Evolutionary conservation across 768 basidiomycete genomes (phyloP).

Genomic region (Calocybe indica): DNA sequence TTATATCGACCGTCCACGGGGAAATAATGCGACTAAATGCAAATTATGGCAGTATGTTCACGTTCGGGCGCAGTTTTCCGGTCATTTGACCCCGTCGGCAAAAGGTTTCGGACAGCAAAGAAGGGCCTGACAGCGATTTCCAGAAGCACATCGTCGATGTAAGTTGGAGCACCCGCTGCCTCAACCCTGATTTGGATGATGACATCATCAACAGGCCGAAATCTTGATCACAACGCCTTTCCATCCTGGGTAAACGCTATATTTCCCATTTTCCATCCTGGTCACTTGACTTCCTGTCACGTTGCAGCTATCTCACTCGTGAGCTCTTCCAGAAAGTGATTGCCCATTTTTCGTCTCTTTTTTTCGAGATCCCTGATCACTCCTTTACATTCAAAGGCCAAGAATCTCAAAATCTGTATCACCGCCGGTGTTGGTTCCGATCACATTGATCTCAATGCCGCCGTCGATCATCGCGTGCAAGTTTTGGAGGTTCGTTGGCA

Average conservation of each 20-base stretch:
- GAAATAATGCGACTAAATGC: no score
- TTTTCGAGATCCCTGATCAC: background rate
- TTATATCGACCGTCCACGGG: background rate
- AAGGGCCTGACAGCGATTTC: conserved; percentile 76
- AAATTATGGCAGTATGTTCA: conserved; percentile 3
- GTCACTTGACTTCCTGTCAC: background rate
- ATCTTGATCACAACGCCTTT: conserved; percentile 81
- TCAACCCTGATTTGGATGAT: background rate
- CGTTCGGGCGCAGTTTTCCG: background rate
- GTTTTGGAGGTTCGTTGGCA: conserved; percentile 53
- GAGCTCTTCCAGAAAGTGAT: conserved; percentile 64
- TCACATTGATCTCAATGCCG: conserved; percentile 86
- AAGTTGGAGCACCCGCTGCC: conserved; percentile 19
- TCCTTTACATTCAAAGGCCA: conserved; percentile 43
- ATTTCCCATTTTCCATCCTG: background rate
- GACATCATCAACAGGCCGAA: conserved; percentile 47
- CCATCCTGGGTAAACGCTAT: conserved; percentile 55
- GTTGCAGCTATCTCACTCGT: conserved; percentile 58
- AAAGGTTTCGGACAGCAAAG: conserved; percentile 76
- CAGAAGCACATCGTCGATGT: conserved; percentile 80
- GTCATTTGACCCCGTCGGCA: no score
- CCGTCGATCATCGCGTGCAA: conserved; percentile 73
- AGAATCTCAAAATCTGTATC: conserved; percentile 84
- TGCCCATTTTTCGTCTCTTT: background rate
- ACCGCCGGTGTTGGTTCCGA: conserved; percentile 92